Percentiles rank a stretch among this genome's conserved stretches.
Conservation (phyloP, 371 early-diverging fungal genomes). For the Mortierella sp. region DNA sequence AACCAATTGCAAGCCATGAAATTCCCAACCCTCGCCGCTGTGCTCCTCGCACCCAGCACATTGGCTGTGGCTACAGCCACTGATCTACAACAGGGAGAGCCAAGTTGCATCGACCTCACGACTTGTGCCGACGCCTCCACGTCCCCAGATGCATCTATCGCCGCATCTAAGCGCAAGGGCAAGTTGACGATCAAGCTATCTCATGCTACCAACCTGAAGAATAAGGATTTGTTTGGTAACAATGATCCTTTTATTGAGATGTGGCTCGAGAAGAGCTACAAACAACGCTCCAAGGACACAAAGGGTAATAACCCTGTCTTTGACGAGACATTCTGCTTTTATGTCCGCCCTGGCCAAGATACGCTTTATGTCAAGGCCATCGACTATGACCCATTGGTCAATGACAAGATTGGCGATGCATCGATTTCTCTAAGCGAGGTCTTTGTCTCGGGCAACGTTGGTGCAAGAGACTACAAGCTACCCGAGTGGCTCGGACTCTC, state of each 20-base stretch:
- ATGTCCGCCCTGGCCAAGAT: slow-evolving; percentile 36
- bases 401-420: slow-evolving; percentile 61
- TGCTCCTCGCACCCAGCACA: slow-evolving; percentile 20
- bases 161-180: no score
- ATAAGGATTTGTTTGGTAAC: no score
- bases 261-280: slow-evolving; percentile 41
- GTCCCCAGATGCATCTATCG: no score
- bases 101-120: slow-evolving; percentile 30
- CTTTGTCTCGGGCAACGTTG: slow-evolving; percentile 37
- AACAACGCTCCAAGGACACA: slow-evolving; percentile 34
- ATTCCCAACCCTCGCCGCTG: no score
- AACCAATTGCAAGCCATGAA: no score
- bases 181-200: no score
- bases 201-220: no score
- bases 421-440: slow-evolving; percentile 24
- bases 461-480: slow-evolving; percentile 33
- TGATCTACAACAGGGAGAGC: slow-evolving; percentile 25
- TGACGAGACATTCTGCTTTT: slow-evolving; percentile 32
- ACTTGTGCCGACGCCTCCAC: no score
- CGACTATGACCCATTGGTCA: slow-evolving; percentile 59
- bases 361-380: slow-evolving; percentile 60
- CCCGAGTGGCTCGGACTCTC: slow-evolving; percentile 38
- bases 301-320: slow-evolving; percentile 31
- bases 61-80: no score
- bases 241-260: slow-evolving; percentile 38